Evolutionary conservation across 495 filamentous ascomycete species (phyloP), one percentile per base, ranked within the genome.

Genomic region (Staphylotrichum tortipilum): DNA sequence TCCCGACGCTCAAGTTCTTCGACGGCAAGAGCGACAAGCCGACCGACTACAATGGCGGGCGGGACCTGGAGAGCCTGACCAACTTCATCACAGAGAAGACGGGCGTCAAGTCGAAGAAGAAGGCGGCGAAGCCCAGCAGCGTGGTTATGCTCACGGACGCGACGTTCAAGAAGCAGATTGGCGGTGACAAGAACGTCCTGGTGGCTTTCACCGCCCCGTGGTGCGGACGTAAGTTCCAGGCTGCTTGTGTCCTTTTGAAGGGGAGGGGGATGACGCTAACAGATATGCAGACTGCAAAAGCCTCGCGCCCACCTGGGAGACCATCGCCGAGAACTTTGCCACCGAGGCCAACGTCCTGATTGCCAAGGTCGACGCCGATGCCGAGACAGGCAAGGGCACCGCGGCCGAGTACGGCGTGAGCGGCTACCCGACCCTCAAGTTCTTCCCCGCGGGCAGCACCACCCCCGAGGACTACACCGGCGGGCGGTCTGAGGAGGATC

Each of bases 1-100:
- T 97, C 75, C 92, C 92, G 14, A 97, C 92, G 0, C 70, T 98
- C 55, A 98, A 98, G 68, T 98, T 84, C 81, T 98, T 98, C 64
- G 91, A 97, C 71, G 92, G 92, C 49, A 95, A 94, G 80, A 90
- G 85, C 56, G 84, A 91, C 53, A 84, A 75, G 63, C 89, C 92
- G 0, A 78, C 76, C 56, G 86, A 95, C 52, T 97, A 96, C 70
- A 83, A 80, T 42, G 83, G 88, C 50, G 87, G 86, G 10, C 77
- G 92, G 49, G 92, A 98, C 71, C 63, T 97, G 17, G 92, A 97
- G 60, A 86, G 83, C 60, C 71, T 98, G 66, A 73, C 76, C 28
- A 70, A 73, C 24, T 98, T 92, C 69, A 81, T 98, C 43, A 74
- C 79, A 12, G 85, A 94, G 59, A 94, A 97, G 81, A 91, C 87